Base-by-base conservation (phyloP, 345 rosid species). In the Corchorus capsularis region DNA sequence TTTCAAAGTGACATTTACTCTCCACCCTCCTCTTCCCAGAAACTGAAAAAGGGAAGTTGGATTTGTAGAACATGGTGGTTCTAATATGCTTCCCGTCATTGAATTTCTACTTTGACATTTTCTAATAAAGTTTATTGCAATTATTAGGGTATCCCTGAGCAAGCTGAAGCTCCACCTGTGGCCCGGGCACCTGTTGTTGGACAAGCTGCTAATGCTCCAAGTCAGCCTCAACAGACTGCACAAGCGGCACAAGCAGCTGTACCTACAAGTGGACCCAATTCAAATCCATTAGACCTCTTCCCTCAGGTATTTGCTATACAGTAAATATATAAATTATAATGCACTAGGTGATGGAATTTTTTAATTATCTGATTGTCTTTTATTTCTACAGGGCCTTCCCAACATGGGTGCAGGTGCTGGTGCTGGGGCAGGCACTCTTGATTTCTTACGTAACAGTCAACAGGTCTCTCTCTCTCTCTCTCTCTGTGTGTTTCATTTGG, bases 211-310 rank as follows among this genome's bases (percentile, higher is more conserved):
- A 86, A 82, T 82, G 89, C 91, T 79, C 81, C 86, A 20, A 84
- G 73, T 35, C 85, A 75, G 66, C 56, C 80, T 55, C 81, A 71
- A 16, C 92, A 84, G 80, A 82, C 90, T 54, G 85, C 92, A 55
- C 90, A 85, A 71, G 82, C 27, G 27, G 27, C 92, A 55, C 90
- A 85, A 71, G 82, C 89, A 47, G 75, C 92, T 43, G 81, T 71
- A 80, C 82, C 93, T 55, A 41, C 91, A 6, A 74, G 81, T 71
- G 96, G 94, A 34, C 98, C 98, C 68, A 94, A 92, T 90, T 91
- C 96, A 11, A 87, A 91, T 83, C 97, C 98, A 72, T 81, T 94
- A 61, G 90, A 94, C 83, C 89, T 94, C 80, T 94, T 94, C 80
- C 98, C 98, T n/a, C 96, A 91, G 96, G 98, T 91, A 79, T 47